Evolutionary conservation across 2,329 filamentous ascomycete genomes (phyloP).

Genomic region (Trichoderma breve): DNA sequence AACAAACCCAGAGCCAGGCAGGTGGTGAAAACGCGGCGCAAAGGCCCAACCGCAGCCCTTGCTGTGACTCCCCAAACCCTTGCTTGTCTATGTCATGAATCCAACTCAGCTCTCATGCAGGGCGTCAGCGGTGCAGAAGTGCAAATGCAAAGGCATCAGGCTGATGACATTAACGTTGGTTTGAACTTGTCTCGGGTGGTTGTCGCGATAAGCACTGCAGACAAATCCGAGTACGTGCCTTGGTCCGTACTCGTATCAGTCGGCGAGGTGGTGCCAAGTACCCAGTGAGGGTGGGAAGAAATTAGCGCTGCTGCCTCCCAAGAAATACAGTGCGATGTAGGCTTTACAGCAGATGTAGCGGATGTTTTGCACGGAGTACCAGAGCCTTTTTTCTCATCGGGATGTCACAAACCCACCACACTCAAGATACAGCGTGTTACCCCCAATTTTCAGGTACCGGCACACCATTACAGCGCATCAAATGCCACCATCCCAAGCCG

Average conservation of each 20-base stretch:
- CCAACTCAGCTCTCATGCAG: not conserved
- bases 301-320: not conserved
- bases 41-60: not conserved
- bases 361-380: not conserved
- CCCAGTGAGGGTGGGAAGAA: not conserved
- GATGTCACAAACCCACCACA: not conserved
- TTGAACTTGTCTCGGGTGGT: not conserved
- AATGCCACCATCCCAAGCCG: not conserved
- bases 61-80: not conserved
- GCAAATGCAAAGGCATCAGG: not conserved
- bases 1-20: not conserved
- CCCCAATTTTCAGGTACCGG: constrained; percentile 9
- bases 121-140: not conserved
- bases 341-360: fast-evolving
- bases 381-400: not conserved
- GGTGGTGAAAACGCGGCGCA: not conserved
- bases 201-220: constrained; percentile 7
- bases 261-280: not conserved
- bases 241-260: constrained; percentile 10
- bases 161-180: not conserved
- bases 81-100: constrained; percentile 1
- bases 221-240: constrained; percentile 7
- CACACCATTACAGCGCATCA: not conserved
- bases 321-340: not conserved
- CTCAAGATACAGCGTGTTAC: not conserved